Evolutionary conservation across 768 basidiomycete genomes (phyloP), one percentile per base, ranked within the genome.

Genomic region (Boletus barrowsii): DNA sequence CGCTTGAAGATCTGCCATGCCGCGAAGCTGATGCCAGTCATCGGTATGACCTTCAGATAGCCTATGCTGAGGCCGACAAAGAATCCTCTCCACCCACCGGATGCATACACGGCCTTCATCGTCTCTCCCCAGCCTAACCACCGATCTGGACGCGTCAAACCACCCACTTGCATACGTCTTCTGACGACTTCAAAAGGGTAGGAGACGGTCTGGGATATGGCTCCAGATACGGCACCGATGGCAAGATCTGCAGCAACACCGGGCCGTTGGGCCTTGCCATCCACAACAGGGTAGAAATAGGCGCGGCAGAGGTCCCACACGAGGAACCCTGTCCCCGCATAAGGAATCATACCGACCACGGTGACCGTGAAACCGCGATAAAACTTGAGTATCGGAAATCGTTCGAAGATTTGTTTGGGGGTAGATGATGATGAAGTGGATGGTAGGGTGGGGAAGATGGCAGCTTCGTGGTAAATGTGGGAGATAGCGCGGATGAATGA

Each of bases 331-430:
- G 93, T 90, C 18, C 96, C 96, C 4, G 94, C 93, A 63, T 98
- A 98, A 6, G 96, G 96, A 32, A 98, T 77, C 81, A 98, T 98
- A 42, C 97, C 96, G 13, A 83, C 70, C 37, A 98, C 72, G 20
- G 94, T 94, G 29, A 97, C 93, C 8, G 86, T 86, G 73, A 98
- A 98, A n/a, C 97, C 96, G 20, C 97, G 90, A 68, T 98, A 99
- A 73, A 98, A 93, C 64, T 95, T 91, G 51, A 94, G 79, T 49
- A 92, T 67, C 15, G 90, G 88, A 62, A 88, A 83, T 13, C 80
- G 80, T 42, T 80, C 73, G 62, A 94, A 79, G 51, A 64, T 20
- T 65, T 64, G 55, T 64, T 66, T 55, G 62, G 64, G 58, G 44
- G 65, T 32, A 11, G 62, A 4, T 22, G 49, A 4, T 22, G 49